phyloP scores from a whole-genome alignment of 2,329 filamentous ascomycete genomes.

The Epicoccum sorghinum region DNA sequence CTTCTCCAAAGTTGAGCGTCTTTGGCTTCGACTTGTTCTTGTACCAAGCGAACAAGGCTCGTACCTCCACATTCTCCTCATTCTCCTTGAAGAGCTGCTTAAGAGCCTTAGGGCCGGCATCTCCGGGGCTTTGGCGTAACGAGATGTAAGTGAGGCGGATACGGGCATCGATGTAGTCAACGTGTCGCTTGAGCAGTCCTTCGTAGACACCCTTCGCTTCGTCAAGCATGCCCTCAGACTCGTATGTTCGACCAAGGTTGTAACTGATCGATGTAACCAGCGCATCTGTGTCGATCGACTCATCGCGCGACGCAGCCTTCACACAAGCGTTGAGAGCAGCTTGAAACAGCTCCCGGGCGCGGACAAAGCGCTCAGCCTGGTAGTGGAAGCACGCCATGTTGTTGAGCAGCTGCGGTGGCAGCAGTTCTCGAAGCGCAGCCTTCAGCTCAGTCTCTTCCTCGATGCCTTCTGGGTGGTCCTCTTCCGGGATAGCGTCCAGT shows the following conservation, averaged over 20 bases:
- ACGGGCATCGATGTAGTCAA: conserved; percentile 90
- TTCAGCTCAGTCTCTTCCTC: conserved; percentile 57
- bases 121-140: conserved; percentile 77
- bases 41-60: conserved; percentile 94
- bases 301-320: conserved; percentile 76
- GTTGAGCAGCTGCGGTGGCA: conserved; percentile 91
- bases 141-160: conserved; percentile 90
- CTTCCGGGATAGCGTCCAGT: conserved; percentile 74
- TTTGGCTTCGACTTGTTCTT: conserved; percentile 87
- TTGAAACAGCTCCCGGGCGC: conserved; percentile 87
- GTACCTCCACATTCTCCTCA: conserved; percentile 85
- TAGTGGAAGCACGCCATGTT: conserved; percentile 98
- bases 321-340: conserved; percentile 88
- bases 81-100: conserved; percentile 85
- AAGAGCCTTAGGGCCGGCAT: conserved; percentile 85
- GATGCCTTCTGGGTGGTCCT: conserved; percentile 67
- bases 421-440: conserved; percentile 71
- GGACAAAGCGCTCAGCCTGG: conserved; percentile 79
- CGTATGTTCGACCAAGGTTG: conserved; percentile 92
- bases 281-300: conserved; percentile 82
- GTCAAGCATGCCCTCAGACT: conserved; percentile 78
- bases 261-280: conserved; percentile 96
- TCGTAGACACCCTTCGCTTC: conserved; percentile 90
- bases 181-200: conserved; percentile 80
- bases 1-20: conserved; percentile 79